Percentiles rank a stretch among this genome's conserved stretches.
Conservation (phyloP, 2,329 filamentous ascomycete genomes). For the Fusarium sp. region DNA sequence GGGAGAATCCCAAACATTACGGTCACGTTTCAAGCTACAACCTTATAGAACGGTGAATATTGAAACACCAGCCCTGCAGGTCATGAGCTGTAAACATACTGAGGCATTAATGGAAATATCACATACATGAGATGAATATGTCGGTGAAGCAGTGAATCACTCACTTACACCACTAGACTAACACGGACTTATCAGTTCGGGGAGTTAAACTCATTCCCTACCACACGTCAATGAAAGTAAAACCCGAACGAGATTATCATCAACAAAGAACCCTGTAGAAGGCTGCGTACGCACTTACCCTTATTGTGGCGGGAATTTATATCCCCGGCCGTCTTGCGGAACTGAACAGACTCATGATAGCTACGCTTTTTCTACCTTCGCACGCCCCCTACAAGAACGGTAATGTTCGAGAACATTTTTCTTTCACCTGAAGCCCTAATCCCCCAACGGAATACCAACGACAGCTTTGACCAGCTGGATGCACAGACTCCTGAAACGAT, state of each 20-base stretch:
- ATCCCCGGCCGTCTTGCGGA: not conserved
- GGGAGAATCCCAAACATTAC: conserved; percentile 34
- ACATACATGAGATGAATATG: conserved; percentile 12
- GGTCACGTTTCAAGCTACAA: conserved; percentile 34
- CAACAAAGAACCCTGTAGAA: conserved; percentile 15
- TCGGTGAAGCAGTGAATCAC: not conserved
- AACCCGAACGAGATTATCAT: conserved; percentile 25
- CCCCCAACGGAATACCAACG: conserved; percentile 8
- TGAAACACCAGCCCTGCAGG: conserved; percentile 33
- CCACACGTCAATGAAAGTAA: conserved; percentile 20
- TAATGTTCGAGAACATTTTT: conserved; percentile 30
- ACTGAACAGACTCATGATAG: conserved; percentile 10
- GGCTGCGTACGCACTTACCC: conserved; percentile 1
- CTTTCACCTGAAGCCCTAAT: conserved; percentile 23
- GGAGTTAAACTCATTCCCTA: not conserved
- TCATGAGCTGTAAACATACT: conserved; percentile 4
- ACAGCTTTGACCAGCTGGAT: conserved; percentile 14
- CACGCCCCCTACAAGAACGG: conserved; percentile 5
- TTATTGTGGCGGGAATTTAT: no score
- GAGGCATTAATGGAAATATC: conserved; percentile 12
- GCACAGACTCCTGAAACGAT: conserved; percentile 37
- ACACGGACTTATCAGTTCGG: not conserved
- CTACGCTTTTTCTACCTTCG: conserved; percentile 5
- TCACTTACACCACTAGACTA: conserved; percentile 3
- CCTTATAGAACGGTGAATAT: conserved; percentile 36